Evolutionary conservation across 495 filamentous ascomycete genomes (phyloP), one percentile per base, ranked within the genome.

Genomic region (Alectoria sarmentosa): DNA sequence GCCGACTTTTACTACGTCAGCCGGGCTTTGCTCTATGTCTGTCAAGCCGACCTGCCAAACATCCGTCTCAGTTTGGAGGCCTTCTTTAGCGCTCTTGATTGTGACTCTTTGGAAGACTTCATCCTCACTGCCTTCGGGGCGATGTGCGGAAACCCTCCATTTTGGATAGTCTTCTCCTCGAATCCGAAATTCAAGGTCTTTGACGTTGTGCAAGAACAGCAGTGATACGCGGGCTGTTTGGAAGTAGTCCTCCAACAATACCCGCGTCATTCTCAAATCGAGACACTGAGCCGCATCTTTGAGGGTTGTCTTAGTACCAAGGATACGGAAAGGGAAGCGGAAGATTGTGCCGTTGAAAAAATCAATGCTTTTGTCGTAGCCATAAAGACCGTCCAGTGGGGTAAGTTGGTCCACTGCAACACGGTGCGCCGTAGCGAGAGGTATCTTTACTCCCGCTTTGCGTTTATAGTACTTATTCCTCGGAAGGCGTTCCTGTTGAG

Each of bases 331-430:
- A 19, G 77, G 74, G 61, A 79, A 77, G 21, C 77, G 69, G 52
- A 77, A 79, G 36, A 79, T 73, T 4, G 77, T 79, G 10, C 77
- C 77, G 2, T 73, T 61, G n/a, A 71, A 79, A 14, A 58, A 58
- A 14, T 73, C 64, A 7, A 67, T 65, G 37, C 70, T 58, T 17
- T 49, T 30, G 11, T 36, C 28, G 46, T 71, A 79, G 2, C 64
- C 73, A 58, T 72, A 74, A 26, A 79, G 57, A 28, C 73, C 77
- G 36, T 75, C 62, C 48, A 79, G 79, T 32, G 76, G 77, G 37
- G 60, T 66, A 23, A 79, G 70, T 65, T 79, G 77, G 37, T 76
- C 73, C 10, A 62, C 65, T 46, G 63, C 72, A 15, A 61, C 1
- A 26, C 28, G 30, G 17, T 38, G 13, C 21, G 52, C 58, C 0